Base-by-base conservation (phyloP, 768 basidiomycete species). In the Mycena belliarum region DNA sequence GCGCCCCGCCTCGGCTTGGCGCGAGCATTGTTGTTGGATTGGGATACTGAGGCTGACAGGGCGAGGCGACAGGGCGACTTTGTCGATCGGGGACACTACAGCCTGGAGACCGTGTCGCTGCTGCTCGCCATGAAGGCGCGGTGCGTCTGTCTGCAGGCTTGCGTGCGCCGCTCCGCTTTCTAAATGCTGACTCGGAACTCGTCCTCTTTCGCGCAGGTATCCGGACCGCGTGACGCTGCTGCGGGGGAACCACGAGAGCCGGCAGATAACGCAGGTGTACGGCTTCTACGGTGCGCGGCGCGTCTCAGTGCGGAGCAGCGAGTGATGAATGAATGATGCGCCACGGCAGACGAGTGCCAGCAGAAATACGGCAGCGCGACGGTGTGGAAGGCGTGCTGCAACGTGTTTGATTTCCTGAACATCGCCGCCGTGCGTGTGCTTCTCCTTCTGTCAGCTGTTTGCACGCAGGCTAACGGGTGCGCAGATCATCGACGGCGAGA, bases 261-360 rank as follows among this genome's bases (percentile, higher is more conserved):
- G 96, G 61, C 96, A 98, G 72, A 98, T 98, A 65, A 98, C 96
- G 5, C 96, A 98, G 67, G 96, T 95, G 2, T 98, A 98, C 58
- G 96, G 95, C n/a, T 98, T 97, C 72, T 98, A 97, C 69, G 95
- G 95, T 95, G 55, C 60, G 86, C 29, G 63, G 12, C 26, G 32
- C 40, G 32, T 21, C 41, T 33, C 43, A n/a, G 18, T 28, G 46
- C 49, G 45, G 50, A 11, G 25, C 51, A 40, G 37, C 41, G 51
- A 54, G 51, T 54, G 14, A 57, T 57, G 20, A 40, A 33, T 37
- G 51, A 54, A 52, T 54, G 14, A 57, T 57, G 20, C 35, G 35
- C 44, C 47, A n/a, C n/a, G 59, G 32, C 61, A 92, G 95, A 97
- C 69, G 96, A 98, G 74, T 98, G 96, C 67, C 95, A 97, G 73